Percentiles rank a stretch among this genome's conserved stretches.
Conservation (phyloP, 176 grass and related monocot species). For the Paspalum vaginatum region DNA sequence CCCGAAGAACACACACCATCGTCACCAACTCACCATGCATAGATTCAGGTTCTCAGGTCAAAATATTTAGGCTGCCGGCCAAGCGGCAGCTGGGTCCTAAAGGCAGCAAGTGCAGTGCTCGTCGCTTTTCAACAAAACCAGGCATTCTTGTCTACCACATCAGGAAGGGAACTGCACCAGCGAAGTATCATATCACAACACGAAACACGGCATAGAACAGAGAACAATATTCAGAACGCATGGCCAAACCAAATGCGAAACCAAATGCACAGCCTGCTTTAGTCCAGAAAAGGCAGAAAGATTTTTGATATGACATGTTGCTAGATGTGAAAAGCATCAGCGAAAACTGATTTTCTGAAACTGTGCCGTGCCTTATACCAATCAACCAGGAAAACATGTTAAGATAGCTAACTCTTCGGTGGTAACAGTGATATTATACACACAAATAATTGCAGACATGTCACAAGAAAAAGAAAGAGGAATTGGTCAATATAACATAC, state of each 20-base stretch:
- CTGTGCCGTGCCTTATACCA: not conserved
- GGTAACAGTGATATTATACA: not conserved
- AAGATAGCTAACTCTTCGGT: not conserved
- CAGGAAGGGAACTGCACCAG: not conserved
- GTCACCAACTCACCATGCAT: too few relatives aligned
- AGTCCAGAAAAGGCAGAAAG: not conserved
- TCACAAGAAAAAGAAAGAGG: not conserved
- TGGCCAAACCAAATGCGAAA: not conserved
- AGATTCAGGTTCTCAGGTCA: not conserved
- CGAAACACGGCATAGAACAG: not conserved
- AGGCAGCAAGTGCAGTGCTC: not conserved
- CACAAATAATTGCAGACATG: not conserved
- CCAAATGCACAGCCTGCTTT: conserved; percentile 1
- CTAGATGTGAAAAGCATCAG: not conserved
- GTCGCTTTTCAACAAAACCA: conserved; percentile 24
- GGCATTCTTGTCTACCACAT: conserved; percentile 3
- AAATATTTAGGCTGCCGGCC: not conserved
- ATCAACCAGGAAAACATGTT: not conserved
- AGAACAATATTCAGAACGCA: not conserved
- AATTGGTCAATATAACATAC: not conserved
- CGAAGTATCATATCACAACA: too few relatives aligned
- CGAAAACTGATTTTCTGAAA: not conserved
- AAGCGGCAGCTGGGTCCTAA: not conserved
- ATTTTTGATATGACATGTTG: not conserved
- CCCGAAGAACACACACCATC: not conserved